phyloP scores from a whole-genome alignment of 2,329 filamentous ascomycete species.

The Ilyonectria robusta region DNA sequence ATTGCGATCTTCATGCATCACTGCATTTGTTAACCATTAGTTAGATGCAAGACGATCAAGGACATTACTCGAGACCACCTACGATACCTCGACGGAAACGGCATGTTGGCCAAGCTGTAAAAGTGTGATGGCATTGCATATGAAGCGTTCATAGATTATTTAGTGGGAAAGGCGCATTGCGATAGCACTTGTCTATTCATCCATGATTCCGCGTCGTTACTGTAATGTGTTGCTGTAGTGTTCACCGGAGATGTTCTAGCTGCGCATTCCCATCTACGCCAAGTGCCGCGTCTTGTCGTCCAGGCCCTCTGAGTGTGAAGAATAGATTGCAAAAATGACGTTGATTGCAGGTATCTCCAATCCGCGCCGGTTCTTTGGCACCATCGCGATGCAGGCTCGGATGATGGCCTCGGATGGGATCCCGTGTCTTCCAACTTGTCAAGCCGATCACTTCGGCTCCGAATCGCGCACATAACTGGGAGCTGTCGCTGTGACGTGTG shows the following conservation, averaged over 20 bases:
- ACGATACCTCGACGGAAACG: slow-evolving; percentile 33
- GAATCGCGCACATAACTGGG: too few species aligned
- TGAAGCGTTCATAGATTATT: neutral
- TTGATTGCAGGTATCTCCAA: too few species aligned
- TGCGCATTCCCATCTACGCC: too few species aligned
- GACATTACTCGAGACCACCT: slow-evolving; percentile 42
- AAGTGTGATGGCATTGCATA: slow-evolving; percentile 16
- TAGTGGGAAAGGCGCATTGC: neutral
- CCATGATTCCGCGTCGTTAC: neutral
- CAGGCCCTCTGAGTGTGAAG: too few species aligned
- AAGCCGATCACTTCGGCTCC: too few species aligned
- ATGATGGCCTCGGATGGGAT: too few species aligned
- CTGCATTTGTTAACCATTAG: neutral
- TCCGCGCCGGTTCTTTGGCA: too few species aligned
- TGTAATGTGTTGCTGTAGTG: neutral
- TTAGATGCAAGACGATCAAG: slow-evolving; percentile 38
- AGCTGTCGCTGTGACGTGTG: too few species aligned
- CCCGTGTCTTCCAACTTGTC: too few species aligned
- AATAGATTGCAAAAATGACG: too few species aligned
- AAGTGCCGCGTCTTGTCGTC: too few species aligned
- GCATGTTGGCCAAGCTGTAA: slow-evolving; percentile 33
- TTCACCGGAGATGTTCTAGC: neutral
- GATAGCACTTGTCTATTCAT: neutral
- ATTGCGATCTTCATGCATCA: neutral
- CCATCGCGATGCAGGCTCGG: too few species aligned